phyloP scores from a whole-genome alignment of 1,284 basidiomycete species.

The Cryptococcus depauperatus region DNA sequence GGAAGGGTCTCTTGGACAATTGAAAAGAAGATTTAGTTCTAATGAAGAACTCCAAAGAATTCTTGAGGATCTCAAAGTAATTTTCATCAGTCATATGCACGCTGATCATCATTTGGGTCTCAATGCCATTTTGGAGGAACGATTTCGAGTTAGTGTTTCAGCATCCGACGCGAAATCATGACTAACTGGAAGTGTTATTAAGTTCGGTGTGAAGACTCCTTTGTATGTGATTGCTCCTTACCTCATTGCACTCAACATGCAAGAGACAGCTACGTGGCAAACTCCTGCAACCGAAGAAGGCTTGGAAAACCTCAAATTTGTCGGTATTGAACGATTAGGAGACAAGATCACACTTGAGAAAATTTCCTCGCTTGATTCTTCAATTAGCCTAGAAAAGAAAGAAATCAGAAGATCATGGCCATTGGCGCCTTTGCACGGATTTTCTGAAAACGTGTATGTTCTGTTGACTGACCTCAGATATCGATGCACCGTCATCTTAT shows the following conservation, averaged over 20 bases:
- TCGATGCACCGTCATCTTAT: no score
- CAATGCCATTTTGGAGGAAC: constrained; percentile 62
- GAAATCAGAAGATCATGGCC: constrained; percentile 19
- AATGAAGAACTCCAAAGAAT: constrained; percentile 46
- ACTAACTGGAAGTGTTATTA: neutral
- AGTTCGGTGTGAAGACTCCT: constrained; percentile 25
- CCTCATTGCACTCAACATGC: constrained; percentile 42
- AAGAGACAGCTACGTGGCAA: constrained; percentile 42
- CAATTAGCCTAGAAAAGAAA: constrained; percentile 7
- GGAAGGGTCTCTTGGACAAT: constrained; percentile 85
- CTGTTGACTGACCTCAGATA: no score
- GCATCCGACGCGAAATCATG: neutral
- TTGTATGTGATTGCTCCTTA: constrained; percentile 59
- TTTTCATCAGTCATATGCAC: constrained; percentile 86
- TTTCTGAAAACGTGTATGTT: constrained; percentile 7
- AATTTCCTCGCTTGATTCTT: no score
- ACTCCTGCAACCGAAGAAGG: constrained; percentile 16
- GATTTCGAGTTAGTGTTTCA: constrained; percentile 54
- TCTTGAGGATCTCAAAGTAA: constrained; percentile 62
- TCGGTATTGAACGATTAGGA: constrained; percentile 24
- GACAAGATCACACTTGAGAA: constrained; percentile 4
- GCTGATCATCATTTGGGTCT: constrained; percentile 89
- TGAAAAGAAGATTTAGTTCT: constrained; percentile 69
- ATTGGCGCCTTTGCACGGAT: constrained; percentile 10
- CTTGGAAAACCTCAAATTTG: constrained; percentile 35